Evolutionary conservation across 2,329 filamentous ascomycete genomes (phyloP).

Genomic region (Elsinoe perseae): DNA sequence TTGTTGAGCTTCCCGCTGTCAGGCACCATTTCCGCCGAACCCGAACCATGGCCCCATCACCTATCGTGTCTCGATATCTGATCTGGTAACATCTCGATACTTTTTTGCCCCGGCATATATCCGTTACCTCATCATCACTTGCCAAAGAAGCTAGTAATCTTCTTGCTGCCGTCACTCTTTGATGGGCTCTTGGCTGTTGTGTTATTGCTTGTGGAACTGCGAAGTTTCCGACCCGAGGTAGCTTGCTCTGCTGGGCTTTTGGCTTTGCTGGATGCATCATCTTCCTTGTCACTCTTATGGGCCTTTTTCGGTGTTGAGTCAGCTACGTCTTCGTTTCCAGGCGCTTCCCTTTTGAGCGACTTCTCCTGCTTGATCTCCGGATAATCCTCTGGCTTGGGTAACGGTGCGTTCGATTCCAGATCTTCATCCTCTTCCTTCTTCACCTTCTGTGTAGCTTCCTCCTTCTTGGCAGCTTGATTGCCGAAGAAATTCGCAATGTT

Average conservation of each 20-base stretch:
- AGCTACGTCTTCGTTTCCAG: conserved; percentile 29
- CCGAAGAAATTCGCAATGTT: conserved; percentile 93
- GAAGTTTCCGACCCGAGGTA: conserved; percentile 37
- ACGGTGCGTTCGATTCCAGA: conserved; percentile 45
- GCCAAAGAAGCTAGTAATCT: conserved; percentile 52
- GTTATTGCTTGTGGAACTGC: conserved; percentile 51
- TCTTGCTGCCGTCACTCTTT: conserved; percentile 45
- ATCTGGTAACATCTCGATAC: not conserved
- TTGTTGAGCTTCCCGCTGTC: conserved; percentile 10
- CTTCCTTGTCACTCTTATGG: conserved; percentile 25
- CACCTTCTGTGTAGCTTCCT: conserved; percentile 28
- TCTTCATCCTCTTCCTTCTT: conserved; percentile 27
- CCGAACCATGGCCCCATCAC: not conserved
- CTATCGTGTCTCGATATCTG: not conserved
- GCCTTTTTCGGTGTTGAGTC: conserved; percentile 34
- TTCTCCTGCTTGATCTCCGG: conserved; percentile 25
- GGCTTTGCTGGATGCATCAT: conserved; percentile 12
- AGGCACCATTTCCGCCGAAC: not conserved
- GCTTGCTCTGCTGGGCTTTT: conserved; percentile 19
- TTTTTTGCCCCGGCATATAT: not conserved
- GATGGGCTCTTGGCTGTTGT: conserved; percentile 40
- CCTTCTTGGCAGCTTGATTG: conserved; percentile 39
- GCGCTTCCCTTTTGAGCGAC: conserved; percentile 44
- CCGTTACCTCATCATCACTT: conserved; percentile 31
- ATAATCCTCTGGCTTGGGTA: conserved; percentile 34